Conservation (phyloP, 2,329 filamentous ascomycete genomes). For the Talaromyces funiculosus region DNA sequence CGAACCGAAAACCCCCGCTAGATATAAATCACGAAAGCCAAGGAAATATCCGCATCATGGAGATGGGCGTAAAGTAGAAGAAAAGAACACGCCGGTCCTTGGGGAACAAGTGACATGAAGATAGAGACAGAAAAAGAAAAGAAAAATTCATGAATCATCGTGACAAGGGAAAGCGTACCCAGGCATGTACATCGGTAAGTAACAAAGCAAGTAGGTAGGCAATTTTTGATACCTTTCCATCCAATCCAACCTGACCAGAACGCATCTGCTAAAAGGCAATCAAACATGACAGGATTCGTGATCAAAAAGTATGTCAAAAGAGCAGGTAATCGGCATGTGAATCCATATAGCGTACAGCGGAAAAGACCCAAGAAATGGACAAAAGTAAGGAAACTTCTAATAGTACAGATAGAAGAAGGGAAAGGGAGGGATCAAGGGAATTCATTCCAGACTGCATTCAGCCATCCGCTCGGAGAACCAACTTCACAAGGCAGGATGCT, state of each 20-base stretch:
- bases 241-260: not conserved
- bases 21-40: not conserved
- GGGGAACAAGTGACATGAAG: not conserved
- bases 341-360: not conserved
- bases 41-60: not conserved
- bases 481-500: conserved; percentile 26
- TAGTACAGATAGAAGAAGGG: not conserved
- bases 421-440: not conserved
- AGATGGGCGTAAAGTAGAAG: not conserved
- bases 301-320: not conserved
- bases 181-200: not conserved
- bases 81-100: not conserved
- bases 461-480: conserved; percentile 30
- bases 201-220: not conserved
- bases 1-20: not conserved
- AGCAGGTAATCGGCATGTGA: not conserved
- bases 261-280: not conserved
- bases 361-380: not conserved
- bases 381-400: not conserved
- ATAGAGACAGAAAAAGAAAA: not conserved
- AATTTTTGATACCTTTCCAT: not conserved
- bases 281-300: not conserved
- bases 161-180: not conserved
- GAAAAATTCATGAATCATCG: not conserved
- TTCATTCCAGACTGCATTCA: conserved; percentile 32